Percentiles rank a stretch among this genome's conserved stretches.
phyloP scores from a whole-genome alignment of 2,329 filamentous ascomycete genomes.

The Aspergillus amoenus region DNA sequence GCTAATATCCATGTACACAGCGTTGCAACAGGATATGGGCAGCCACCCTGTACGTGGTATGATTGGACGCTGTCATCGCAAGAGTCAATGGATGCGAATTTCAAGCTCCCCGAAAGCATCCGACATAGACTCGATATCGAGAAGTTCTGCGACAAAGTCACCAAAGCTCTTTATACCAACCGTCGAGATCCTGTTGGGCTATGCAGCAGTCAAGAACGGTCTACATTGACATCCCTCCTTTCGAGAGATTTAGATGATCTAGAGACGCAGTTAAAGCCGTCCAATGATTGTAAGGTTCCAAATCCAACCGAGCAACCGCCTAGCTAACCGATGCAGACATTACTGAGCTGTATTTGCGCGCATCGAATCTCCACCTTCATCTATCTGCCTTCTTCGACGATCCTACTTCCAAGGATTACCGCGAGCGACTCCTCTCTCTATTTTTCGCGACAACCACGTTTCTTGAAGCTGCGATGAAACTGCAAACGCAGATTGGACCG shows the following conservation, averaged over 20 bases:
- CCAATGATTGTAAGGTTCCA: constrained; percentile 40
- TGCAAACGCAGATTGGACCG: constrained; percentile 46
- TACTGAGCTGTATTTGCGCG: constrained; percentile 49
- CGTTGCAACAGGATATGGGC: constrained; percentile 67
- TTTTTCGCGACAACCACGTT: constrained; percentile 49
- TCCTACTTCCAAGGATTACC: constrained; percentile 46
- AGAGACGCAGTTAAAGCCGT: constrained; percentile 50
- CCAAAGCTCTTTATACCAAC: constrained; percentile 57
- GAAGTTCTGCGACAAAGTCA: constrained; percentile 59
- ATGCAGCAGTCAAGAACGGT: constrained; percentile 45
- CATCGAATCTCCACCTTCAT: constrained; percentile 48
- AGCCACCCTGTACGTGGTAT: constrained; percentile 62
- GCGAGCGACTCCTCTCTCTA: constrained; percentile 44
- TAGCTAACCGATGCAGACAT: constrained; percentile 32
- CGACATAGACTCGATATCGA: constrained; percentile 56
- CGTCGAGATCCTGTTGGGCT: constrained; percentile 54
- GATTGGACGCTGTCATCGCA: constrained; percentile 56
- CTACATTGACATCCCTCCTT: constrained; percentile 46
- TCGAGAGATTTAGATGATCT: constrained; percentile 50
- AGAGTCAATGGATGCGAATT: constrained; percentile 45
- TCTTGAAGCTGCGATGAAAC: constrained; percentile 47
- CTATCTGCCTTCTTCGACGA: constrained; percentile 53
- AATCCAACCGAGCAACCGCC: background rate
- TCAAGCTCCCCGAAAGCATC: constrained; percentile 53
- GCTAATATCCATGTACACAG: constrained; percentile 32